Base-by-base conservation (phyloP, 2,329 filamentous ascomycete genomes). In the Curvularia lunata region DNA sequence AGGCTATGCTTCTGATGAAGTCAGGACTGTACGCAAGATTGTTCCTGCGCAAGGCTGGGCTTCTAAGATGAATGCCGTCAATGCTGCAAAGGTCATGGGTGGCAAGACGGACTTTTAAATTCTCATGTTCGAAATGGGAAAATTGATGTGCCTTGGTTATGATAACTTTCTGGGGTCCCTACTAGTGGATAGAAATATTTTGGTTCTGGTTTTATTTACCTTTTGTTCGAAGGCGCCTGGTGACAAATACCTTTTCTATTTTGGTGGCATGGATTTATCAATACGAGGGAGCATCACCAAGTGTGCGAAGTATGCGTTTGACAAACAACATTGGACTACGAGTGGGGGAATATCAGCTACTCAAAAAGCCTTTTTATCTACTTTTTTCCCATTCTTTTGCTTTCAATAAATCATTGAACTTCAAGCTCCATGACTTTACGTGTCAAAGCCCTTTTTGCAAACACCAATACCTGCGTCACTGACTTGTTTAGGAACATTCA, bases 1-100 rank as follows among this genome's bases (percentile, higher is more conserved):
- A 0, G 95, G 95, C 12, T 98, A 96, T 79, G 91, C 92, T 0
- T 91, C 92, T 3, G 95, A 99, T 73, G 95, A 99, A 79, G 86
- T 97, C 59, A 88, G 95, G 56, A 97, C 92, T 0, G 94, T 98
- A 28, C 89, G 93, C 75, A 97, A 97, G 82, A 90, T 96, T 52
- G 90, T 95, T 75, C 95, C 95, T 1, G 88, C 92, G 19, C 82
- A 89, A 16, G 91, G 88, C 21, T 99, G 95, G 92, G 94, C 95
- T 61, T 89, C 91, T 66, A 99, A 99, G 83, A 96, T 99, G 89
- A 94, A 92, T 71, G 94, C 95, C 23, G 90, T 99, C 16, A 92
- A 97, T 79, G 94, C 93, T 1, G 92, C 92, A 46, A 98, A 98
- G 82, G 92, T 80, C 58, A 83, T 83, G 79, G 79, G 79, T 55